Base-by-base conservation (phyloP, 1,139 yeast species). In the Starmera stellimalicola region DNA sequence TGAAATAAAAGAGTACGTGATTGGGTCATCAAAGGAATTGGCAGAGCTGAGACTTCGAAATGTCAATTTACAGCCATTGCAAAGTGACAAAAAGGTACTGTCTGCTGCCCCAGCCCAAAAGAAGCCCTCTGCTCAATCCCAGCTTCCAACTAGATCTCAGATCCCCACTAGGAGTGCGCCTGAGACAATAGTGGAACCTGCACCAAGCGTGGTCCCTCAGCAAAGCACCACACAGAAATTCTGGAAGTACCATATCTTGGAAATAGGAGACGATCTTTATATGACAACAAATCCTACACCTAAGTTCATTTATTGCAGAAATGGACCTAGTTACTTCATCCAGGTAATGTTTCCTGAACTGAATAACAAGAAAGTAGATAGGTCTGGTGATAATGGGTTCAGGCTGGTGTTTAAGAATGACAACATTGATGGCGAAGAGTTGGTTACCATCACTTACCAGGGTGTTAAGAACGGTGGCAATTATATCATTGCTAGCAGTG, bases 241-340 rank as follows among this genome's bases (percentile, higher is more conserved):
- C 44, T 74, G 81, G 80, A 76, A 76, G 47, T 76, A 73, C 45
- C 83, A 76, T 45, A 57, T 74, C 9, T 51, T 71, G 19, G 63
- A 60, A 34, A 57, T 71, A 33, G 73, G 75, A 5, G 62, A 62
- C 26, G 65, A 63, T 38, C 50, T 73, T 35, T 75, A 74, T 44
- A 47, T 75, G 19, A 67, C 80, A 2, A 75, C 82, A 1, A 76
- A 73, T 44, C 82, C 82, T 0, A 73, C 70, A 17, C 53, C 62
- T 23, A 65, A 68, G 39, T 80, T 74, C 46, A 52, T 69, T 31
- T 70, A 67, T 43, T 68, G 78, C 37, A 56, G 79, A 16, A 61
- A 63, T 45, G 79, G 71, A 0, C 81, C 81, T 0, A 74, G 80
- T 1, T 70, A 65, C 45, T 70, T 63, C 40, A 68, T 73, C 5